Evolutionary conservation across 129 eudicot species (phyloP), one percentile per base, ranked within the genome.

Genomic region (Arctium minus): DNA sequence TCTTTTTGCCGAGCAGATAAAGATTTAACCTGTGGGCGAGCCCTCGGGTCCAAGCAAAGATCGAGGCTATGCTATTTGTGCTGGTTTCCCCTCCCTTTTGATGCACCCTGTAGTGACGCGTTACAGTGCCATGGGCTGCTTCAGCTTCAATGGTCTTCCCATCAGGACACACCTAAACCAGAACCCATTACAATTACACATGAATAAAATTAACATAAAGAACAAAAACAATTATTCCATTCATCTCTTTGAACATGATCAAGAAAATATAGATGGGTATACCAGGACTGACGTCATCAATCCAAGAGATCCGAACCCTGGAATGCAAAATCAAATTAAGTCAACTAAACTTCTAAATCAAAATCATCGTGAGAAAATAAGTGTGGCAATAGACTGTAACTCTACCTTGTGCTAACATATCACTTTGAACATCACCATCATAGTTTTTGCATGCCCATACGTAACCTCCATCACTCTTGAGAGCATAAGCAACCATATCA

Each of bases 371-470:
- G 36, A 72, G 75, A 48, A 85, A 37, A 3, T 75, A 5, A 4
- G 37, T 50, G 17, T 68, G 17, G 22, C 35, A 32, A 38, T 76
- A 70, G 65, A n/a, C 8, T 72, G 31, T 4, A 35, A 39, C n/a
- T 9, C 56, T 76, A 92, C 98, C 98, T 91, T 94, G 98, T 69
- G 97, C 98, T 75, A 94, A 86, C 87, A 96, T 85, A 85, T 96
- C 99, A 83, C 99, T 96, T 81, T 96, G 99, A 56, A 96, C 99
- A 86, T 96, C 99, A 22, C 99, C 99, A 88, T 96, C 99, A 70
- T 96, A 96, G 86, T 96, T 96, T 85, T 96, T 96, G 92, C 99
- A 96, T 76, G 99, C 99, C 99, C 99, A 96, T 22, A 96, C 99
- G 81, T 96, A 96, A 83, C 95, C 99, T 73, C 99, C 99, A 33